Evolutionary conservation across 345 rosid genomes (phyloP), one percentile per base, ranked within the genome.

Genomic region (Tarenaya hassleriana): DNA sequence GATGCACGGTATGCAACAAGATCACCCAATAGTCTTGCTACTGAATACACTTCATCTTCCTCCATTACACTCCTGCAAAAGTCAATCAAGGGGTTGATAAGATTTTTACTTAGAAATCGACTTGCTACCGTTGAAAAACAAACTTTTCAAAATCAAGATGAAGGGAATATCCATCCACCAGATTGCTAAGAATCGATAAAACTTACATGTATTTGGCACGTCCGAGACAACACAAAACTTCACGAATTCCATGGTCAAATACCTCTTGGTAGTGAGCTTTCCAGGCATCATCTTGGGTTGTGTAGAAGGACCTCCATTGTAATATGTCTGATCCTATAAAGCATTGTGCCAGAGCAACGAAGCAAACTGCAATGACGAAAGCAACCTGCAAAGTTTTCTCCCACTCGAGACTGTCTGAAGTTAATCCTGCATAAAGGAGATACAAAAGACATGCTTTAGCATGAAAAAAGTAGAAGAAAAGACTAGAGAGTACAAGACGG

Each of bases 241-340:
- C 96, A n/a, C 95, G 95, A 64, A 87, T 84, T 11, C 95, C 92
- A 66, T 87, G 75, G 70, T 87, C 96, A 79, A 91, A 91, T 41
- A 87, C 85, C 68, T 87, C 95, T 54, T 83, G 75, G 69, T 91
- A 91, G 56, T 91, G 98, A 71, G 86, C 79, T 70, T 79, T 84
- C 98, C 98, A 91, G 18, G 74, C 92, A 73, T 79, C 86, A 74
- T 87, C 92, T 69, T 91, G 75, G 7, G 88, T 77, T 46, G 80
- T 70, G 63, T 87, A 91, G 72, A 79, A 91, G 35, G 83, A 87
- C 58, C 95, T 75, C 98, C 98, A 87, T 57, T 68, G 77, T 63
- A 87, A 65, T 49, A 91, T 77, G 56, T 81, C 94, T 34, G 89
- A 70, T 56, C 98, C 98, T 20, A 69, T 51, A 58, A 82, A 82